These are phyloP conservation scores for Boletus tomentosulus DNA, from an alignment of 768 basidiomycete species.

Conservation along the genomic window DNA sequence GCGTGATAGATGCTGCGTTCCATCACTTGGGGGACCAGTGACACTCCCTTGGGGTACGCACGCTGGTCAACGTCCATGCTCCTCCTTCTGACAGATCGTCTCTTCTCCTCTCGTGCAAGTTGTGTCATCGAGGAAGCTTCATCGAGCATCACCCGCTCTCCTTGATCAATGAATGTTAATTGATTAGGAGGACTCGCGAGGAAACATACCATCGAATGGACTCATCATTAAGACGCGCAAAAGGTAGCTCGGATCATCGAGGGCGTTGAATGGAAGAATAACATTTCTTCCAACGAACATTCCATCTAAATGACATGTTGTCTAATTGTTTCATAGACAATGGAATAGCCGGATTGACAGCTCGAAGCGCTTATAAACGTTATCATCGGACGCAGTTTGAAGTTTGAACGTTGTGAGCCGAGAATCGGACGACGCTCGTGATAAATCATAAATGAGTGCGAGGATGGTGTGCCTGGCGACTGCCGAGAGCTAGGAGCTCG, in stretches of 20 bases:
- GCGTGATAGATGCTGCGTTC: not conserved
- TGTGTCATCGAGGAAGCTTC: not conserved
- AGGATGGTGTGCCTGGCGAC: not conserved
- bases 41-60: conserved; percentile 20
- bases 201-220: not conserved
- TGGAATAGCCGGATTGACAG: not conserved
- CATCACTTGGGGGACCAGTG: conserved; percentile 20
- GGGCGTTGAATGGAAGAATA: not conserved
- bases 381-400: no score
- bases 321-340: not conserved
- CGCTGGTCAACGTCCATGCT: not conserved
- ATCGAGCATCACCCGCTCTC: not conserved
- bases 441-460: no score
- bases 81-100: not conserved
- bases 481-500: not conserved
- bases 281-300: not conserved
- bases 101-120: not conserved
- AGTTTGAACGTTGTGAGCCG: not conserved
- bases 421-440: not conserved
- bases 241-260: not conserved
- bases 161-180: not conserved
- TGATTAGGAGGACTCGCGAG: no score
- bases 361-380: not conserved
- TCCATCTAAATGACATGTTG: not conserved
- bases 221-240: not conserved